phyloP scores from a whole-genome alignment of 129 eudicot species.

The Escallonia herrerae region DNA sequence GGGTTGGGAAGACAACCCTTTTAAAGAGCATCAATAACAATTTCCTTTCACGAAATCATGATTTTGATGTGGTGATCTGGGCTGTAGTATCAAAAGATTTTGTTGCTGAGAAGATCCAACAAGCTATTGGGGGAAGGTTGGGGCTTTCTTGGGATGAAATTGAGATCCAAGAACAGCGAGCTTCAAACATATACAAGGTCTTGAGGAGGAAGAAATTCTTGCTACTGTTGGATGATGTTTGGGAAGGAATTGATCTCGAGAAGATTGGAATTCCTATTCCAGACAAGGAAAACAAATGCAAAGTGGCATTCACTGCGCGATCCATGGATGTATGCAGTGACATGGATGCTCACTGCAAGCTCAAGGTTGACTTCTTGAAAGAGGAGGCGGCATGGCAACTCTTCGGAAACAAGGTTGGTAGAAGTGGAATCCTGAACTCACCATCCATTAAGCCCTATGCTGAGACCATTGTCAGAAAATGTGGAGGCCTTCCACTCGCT shows the following conservation, averaged over 20 bases:
- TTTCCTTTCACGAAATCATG: conserved; percentile 6
- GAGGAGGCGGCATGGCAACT: conserved; percentile 21
- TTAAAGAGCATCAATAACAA: conserved; percentile 12
- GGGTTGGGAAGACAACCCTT: conserved; percentile 23
- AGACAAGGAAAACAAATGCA: conserved; percentile 21
- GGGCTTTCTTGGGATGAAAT: conserved; percentile 30
- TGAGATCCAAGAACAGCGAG: conserved; percentile 17
- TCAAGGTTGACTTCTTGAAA: conserved; percentile 22
- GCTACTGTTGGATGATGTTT: conserved; percentile 38
- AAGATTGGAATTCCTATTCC: conserved; percentile 35
- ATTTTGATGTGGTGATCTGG: conserved; percentile 31
- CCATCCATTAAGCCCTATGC: conserved; percentile 10
- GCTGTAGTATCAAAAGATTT: conserved; percentile 24
- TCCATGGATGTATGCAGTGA: conserved; percentile 32
- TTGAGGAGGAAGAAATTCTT: conserved; percentile 27
- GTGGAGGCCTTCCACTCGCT: conserved; percentile 50
- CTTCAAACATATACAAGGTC: conserved; percentile 21
- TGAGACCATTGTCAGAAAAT: conserved; percentile 19
- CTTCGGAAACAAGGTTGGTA: conserved; percentile 21
- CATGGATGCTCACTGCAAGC: conserved; percentile 31
- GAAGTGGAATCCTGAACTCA: conserved; percentile 7
- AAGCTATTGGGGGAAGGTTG: conserved; percentile 17
- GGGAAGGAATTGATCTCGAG: conserved; percentile 30
- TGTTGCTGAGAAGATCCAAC: conserved; percentile 31
- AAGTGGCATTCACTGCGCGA: conserved; percentile 29